Evolutionary conservation across 2,329 filamentous ascomycete species (phyloP).

Genomic region (Hypomyces perniciosus): DNA sequence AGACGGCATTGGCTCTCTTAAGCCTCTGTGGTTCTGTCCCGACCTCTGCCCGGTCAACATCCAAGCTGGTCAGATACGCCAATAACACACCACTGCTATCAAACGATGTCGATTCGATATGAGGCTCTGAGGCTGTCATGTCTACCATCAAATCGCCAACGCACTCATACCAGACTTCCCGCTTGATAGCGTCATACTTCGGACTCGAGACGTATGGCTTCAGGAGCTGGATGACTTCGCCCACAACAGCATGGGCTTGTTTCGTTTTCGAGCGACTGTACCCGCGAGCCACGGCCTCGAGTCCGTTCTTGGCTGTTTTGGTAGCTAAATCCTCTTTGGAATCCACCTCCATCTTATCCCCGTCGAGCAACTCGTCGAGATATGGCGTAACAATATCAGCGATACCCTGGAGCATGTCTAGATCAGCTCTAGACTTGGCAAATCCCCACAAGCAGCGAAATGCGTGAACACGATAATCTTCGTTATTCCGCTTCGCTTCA

Average conservation of each 20-base stretch:
- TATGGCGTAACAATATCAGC: conserved; percentile 56
- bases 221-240: conserved; percentile 34
- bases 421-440: conserved; percentile 58
- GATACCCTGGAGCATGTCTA: conserved; percentile 65
- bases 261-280: conserved; percentile 39
- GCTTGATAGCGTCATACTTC: conserved; percentile 38
- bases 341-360: conserved; percentile 66
- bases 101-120: conserved; percentile 16
- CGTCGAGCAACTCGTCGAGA: conserved; percentile 52
- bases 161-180: conserved; percentile 48
- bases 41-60: conserved; percentile 38
- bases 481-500: conserved; percentile 89
- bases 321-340: conserved; percentile 40
- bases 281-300: conserved; percentile 45
- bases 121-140: conserved; percentile 21
- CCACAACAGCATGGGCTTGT: conserved; percentile 32
- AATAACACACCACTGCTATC: conserved; percentile 19
- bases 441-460: conserved; percentile 68
- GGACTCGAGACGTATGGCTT: conserved; percentile 33
- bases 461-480: conserved; percentile 72
- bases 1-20: conserved; percentile 40
- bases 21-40: conserved; percentile 48
- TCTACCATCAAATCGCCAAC: conserved; percentile 42
- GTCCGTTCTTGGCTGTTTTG: conserved; percentile 41
- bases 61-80: conserved; percentile 42